Evolutionary conservation across 768 basidiomycete species (phyloP), one percentile per base, ranked within the genome.

Genomic region (Suillus weaverae): DNA sequence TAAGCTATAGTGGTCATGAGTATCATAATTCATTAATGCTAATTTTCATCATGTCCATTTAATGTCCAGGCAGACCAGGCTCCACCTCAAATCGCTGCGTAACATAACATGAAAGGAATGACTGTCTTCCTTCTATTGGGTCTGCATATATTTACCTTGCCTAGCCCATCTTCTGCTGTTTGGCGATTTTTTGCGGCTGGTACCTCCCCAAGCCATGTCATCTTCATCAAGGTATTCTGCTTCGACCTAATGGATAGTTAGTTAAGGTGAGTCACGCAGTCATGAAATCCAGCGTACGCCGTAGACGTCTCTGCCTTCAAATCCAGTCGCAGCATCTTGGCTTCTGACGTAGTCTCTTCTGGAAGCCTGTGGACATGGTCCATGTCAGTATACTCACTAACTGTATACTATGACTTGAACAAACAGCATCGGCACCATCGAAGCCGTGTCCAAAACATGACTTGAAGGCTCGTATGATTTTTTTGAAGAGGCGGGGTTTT

Each of bases 201-300:
- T 66, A 11, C 26, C 6, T 18, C 71, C 71, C 72, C 72, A 74
- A 5, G 70, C 71, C 71, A 71, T 74, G 62, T 73, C 65, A 41
- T 74, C 70, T 4, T 73, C 71, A 36, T 73, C 73, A 53, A 73
- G 22, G 36, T 71, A 71, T 65, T 73, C 68, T 16, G 73, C 73
- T 60, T 68, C 64, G 50, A 64, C 10, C 72, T 73, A 62, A 39
- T 7, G 22, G 41, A 18, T 11, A 32, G 26, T 54, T 10, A 70
- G 56, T 55, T 6, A 51, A 22, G 18, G 54, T 18, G 30, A 64
- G 4, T 48, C 13, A 36, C 22, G 38, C 13, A 2, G 18, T 56
- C 38, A 32, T 39, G 1, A 44, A 22, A 62, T n/a, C 32, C 26
- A 30, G 55, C 73, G 46, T 41, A 74, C 72, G 35, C 72, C 72